Evolutionary conservation across 345 rosid species (phyloP), one percentile per base, ranked within the genome.

Genomic region (Aquilaria sinensis): DNA sequence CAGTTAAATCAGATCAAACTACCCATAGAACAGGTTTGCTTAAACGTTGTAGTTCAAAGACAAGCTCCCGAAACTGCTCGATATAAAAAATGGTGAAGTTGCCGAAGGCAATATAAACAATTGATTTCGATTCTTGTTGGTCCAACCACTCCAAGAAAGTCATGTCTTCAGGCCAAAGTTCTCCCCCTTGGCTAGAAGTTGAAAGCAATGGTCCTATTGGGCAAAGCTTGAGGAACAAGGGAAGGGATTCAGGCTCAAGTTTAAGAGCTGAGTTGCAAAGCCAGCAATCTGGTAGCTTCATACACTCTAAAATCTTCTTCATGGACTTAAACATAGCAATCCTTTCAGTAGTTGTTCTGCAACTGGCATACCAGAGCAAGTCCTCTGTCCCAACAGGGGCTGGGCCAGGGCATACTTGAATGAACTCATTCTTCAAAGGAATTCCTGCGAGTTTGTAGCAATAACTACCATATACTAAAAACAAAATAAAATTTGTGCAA

Each of bases 151-250:
- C 47, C 9, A 75, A 61, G 56, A 79, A 78, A 33, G 57, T 60
- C 46, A 63, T n/a, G 56, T 78, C 79, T 52, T 75, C 75, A 23
- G 68, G 59, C 65, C 77, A 69, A 54, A 75, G 75, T 65, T 70
- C 55, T 57, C 77, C 77, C 8, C 56, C 49, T 1, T 37, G 43
- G 43, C 43, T 37, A 37, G 43, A 37, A 37, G 4, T 7, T 58
- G 60, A 60, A 59, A 71, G 71, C 56, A 37, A 37, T 7, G 82
- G 77, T 12, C 82, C 82, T 54, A 78, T 46, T 12, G 79, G 77
- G 33, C 63, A 31, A 54, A 75, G 37, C 3, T 69, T 9, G 2
- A 68, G 71, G 16, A 6, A 6, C 10, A 69, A 3, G 6, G 50
- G 16, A 37, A 72, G 63, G 1, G 79, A 74, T 12, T 57, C 79